Percentiles rank a stretch among this genome's conserved stretches.
Conservation (phyloP, 2,329 filamentous ascomycete species). For the Mollisiaceae sp. region DNA sequence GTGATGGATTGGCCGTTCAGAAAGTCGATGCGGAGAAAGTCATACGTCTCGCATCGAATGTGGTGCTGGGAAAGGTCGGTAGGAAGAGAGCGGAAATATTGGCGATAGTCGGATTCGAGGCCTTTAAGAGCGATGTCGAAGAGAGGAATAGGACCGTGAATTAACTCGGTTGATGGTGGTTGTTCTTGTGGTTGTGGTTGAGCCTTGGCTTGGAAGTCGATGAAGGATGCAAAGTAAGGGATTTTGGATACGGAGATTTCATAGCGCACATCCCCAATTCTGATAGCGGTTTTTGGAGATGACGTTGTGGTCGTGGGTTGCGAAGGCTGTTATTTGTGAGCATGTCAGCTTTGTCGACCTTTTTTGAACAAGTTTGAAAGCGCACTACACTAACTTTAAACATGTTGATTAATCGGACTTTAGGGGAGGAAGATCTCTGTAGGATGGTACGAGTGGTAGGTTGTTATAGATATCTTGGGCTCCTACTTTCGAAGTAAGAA, state of each 20-base stretch:
- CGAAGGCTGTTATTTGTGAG: too few species aligned
- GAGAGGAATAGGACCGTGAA: slow-evolving; percentile 35
- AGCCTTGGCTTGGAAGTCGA: slow-evolving; percentile 7
- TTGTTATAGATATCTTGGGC: too few species aligned
- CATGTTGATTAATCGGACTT: too few species aligned
- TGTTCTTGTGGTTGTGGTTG: too few species aligned
- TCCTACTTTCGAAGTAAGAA: too few species aligned
- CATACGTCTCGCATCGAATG: slow-evolving; percentile 37
- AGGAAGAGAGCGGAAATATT: slow-evolving; percentile 38
- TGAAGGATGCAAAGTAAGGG: slow-evolving; percentile 21
- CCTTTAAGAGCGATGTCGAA: slow-evolving; percentile 39
- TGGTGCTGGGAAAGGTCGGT: slow-evolving; percentile 35
- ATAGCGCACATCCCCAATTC: slow-evolving; percentile 20
- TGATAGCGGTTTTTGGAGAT: neutral
- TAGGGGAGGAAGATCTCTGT: too few species aligned
- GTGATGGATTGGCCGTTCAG: slow-evolving; percentile 31
- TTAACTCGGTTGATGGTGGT: slow-evolving; percentile 24
- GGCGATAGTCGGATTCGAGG: slow-evolving; percentile 39
- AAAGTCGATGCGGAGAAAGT: slow-evolving; percentile 37
- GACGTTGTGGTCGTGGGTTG: neutral
- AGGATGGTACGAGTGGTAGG: too few species aligned
- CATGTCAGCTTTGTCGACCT: too few species aligned
- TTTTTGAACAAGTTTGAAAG: too few species aligned
- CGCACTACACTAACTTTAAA: too few species aligned
- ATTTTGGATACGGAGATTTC: slow-evolving; percentile 20